A percentile compares a stretch with the other conserved stretches of the same genome.
Evolutionary conservation across 495 filamentous ascomycete species (phyloP).

Genomic region (Podospora bellae-mahoneyi): DNA sequence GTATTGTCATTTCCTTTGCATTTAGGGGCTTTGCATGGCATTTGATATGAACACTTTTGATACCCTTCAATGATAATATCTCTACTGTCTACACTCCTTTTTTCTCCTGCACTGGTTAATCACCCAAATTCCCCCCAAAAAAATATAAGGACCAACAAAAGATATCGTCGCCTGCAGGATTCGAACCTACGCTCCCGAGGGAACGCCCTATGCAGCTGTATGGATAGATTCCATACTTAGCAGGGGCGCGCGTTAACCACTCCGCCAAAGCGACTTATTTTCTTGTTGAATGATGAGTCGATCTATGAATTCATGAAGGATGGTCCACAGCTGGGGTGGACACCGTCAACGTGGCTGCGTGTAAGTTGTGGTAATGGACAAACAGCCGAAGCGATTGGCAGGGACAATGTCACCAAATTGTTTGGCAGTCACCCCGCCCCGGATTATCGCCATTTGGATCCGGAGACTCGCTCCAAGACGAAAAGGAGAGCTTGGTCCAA

Average conservation of each 20-base stretch:
- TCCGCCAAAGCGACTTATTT: conserved; percentile 17
- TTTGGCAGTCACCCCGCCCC: neutral
- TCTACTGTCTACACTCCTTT: neutral
- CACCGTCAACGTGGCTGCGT: neutral
- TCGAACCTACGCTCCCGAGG: conserved; percentile 31
- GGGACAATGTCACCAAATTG: too few species aligned
- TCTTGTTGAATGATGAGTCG: neutral
- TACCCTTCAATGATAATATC: conserved; percentile 13
- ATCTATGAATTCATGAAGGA: neutral
- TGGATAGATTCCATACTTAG: conserved; percentile 17
- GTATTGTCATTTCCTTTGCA: neutral
- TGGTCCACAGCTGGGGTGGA: neutral
- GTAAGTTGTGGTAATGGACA: neutral
- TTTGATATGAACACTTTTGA: conserved; percentile 15
- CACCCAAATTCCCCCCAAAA: neutral
- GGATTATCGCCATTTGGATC: neutral
- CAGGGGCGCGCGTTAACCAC: conserved; percentile 22
- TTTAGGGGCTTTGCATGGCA: neutral
- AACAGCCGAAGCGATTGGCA: neutral
- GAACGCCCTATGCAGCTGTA: conserved; percentile 21
- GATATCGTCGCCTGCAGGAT: conserved; percentile 28
- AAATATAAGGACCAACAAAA: conserved; percentile 11
- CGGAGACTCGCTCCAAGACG: neutral
- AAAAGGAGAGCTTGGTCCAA: neutral
- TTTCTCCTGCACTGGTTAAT: neutral